Percentiles rank a stretch among this genome's conserved stretches.
Conservation (phyloP, 257 asterid genomes). For the Leptodermis oblonga region DNA sequence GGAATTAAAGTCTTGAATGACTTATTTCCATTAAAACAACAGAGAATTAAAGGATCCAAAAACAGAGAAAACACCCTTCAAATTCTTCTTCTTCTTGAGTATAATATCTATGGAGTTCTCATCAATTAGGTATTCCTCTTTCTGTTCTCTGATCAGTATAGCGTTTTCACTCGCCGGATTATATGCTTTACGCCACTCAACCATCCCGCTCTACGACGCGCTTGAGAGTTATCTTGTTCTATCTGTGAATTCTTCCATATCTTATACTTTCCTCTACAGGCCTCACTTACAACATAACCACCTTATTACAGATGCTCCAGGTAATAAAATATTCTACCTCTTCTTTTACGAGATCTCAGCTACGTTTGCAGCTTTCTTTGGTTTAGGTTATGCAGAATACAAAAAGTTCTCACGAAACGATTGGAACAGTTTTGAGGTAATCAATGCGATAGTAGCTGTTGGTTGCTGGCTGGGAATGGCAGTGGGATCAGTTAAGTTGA, state of each 20-base stretch:
- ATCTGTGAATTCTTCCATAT: too few relatives aligned
- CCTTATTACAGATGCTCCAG: not conserved
- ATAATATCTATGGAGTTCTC: conserved; percentile 20
- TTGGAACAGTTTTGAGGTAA: too few relatives aligned
- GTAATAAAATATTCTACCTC: not conserved
- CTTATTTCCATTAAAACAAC: too few relatives aligned
- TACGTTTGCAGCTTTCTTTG: too few relatives aligned
- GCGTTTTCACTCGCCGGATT: conserved; percentile 4
- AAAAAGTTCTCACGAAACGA: too few relatives aligned
- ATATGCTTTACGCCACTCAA: not conserved
- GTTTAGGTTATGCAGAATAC: not conserved
- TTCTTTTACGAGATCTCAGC: not conserved
- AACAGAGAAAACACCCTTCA: not conserved
- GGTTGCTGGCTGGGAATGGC: not conserved
- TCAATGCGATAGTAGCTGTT: too few relatives aligned
- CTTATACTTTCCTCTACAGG: conserved; percentile 16
- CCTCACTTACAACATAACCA: conserved; percentile 2
- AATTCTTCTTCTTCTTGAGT: not conserved
- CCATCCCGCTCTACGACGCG: not conserved
- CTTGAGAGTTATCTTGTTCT: not conserved
- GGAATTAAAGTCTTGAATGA: too few relatives aligned
- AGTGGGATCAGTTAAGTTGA: not conserved
- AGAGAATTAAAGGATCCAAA: too few relatives aligned
- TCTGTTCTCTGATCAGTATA: conserved; percentile 11
- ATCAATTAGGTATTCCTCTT: conserved; percentile 18